Evolutionary conservation across 768 basidiomycete species (phyloP).

Genomic region (Lyophyllum atratum): DNA sequence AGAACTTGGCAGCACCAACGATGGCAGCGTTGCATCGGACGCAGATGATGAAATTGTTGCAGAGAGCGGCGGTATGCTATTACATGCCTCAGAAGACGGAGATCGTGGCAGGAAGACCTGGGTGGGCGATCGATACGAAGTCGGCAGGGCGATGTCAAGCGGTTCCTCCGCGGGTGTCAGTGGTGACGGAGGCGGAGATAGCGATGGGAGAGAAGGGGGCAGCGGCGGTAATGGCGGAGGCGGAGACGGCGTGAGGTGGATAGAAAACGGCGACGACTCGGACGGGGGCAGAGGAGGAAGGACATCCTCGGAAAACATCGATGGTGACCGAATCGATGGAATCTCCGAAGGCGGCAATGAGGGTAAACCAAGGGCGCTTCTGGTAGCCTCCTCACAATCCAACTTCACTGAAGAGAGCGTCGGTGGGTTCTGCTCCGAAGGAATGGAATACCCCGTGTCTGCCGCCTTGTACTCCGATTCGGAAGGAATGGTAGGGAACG

Average conservation of each 20-base stretch:
- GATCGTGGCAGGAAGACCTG: slow-evolving; percentile 12
- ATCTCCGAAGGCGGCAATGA: slow-evolving; percentile 12
- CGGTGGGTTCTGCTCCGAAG: slow-evolving; percentile 44
- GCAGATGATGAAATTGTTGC: slow-evolving; percentile 13
- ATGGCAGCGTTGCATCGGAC: slow-evolving; percentile 22
- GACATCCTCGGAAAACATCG: slow-evolving; percentile 11
- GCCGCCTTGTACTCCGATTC: slow-evolving; percentile 42
- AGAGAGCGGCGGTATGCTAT: slow-evolving; percentile 9
- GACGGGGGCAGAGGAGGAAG: slow-evolving; percentile 19
- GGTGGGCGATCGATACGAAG: slow-evolving; percentile 28
- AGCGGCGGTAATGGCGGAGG: slow-evolving; percentile 26
- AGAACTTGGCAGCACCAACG: slow-evolving; percentile 20
- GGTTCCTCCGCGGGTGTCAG: slow-evolving; percentile 24
- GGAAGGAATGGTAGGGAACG: slow-evolving; percentile 62
- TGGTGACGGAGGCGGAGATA: slow-evolving; percentile 10
- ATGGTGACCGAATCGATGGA: slow-evolving; percentile 15
- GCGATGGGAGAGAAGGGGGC: slow-evolving; percentile 21
- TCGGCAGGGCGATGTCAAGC: slow-evolving; percentile 32
- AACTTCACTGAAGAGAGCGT: slow-evolving; percentile 36
- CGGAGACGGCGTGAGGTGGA: slow-evolving; percentile 27
- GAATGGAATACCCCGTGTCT: slow-evolving; percentile 31
- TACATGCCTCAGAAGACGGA: slow-evolving; percentile 11
- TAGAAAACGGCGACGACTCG: slow-evolving; percentile 1
- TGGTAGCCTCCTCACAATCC: slow-evolving; percentile 30
- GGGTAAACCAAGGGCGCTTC: slow-evolving; percentile 20